These are phyloP conservation scores for Quercus phellos DNA, from an alignment of 331 rosid species.

Conservation along the genomic window DNA sequence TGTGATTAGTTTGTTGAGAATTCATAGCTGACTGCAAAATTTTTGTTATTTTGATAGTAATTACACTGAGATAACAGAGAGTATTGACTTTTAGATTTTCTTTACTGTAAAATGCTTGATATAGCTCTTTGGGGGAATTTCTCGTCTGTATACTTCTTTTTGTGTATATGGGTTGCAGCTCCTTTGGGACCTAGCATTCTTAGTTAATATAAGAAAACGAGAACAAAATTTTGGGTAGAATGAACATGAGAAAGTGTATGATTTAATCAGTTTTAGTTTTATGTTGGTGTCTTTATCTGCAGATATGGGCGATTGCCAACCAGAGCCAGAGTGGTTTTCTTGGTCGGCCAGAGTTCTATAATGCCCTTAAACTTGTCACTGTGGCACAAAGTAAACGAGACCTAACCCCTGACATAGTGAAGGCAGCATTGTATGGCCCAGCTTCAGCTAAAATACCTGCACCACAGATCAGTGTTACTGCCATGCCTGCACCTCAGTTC, in stretches of 20 bases:
- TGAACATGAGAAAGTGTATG: neutral
- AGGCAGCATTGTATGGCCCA: slow-evolving; percentile 87
- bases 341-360: slow-evolving; percentile 84
- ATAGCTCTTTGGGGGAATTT: neutral
- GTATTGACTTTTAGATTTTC: neutral
- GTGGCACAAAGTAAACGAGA: slow-evolving; percentile 96
- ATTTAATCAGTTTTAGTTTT: neutral
- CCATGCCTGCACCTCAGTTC: slow-evolving; percentile 43
- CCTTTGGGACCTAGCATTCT: neutral
- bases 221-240: too few relatives aligned
- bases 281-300: slow-evolving; percentile 29
- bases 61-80: too few relatives aligned
- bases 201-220: too few relatives aligned
- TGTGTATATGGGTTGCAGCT: neutral
- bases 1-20: too few relatives aligned
- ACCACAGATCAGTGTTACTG: slow-evolving; percentile 66
- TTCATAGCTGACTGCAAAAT: too few relatives aligned
- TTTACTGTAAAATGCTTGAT: neutral
- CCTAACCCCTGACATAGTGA: slow-evolving; percentile 77
- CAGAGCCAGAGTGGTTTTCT: slow-evolving; percentile 73
- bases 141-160: neutral
- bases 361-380: slow-evolving; percentile 95
- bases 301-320: slow-evolving; percentile 91
- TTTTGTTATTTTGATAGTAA: too few relatives aligned
- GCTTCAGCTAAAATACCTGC: slow-evolving; percentile 96